Conservation (phyloP, 2,329 filamentous ascomycete genomes). For the Catunica adiposa region DNA sequence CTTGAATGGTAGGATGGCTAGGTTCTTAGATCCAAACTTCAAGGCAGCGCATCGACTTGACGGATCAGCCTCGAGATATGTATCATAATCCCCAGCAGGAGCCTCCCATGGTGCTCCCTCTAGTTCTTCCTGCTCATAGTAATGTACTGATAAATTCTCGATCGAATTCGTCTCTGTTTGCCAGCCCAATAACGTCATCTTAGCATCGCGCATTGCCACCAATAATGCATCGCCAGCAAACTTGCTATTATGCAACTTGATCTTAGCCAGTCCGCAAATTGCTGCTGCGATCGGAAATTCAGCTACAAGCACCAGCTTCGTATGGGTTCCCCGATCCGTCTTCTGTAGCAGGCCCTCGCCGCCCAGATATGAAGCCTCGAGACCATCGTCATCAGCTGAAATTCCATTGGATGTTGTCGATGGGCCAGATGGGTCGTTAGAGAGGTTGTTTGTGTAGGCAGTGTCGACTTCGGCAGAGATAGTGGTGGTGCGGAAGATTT, state of each 20-base stretch:
- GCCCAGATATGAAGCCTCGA: constrained; percentile 50
- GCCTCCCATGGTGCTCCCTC: constrained; percentile 68
- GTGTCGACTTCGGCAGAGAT: constrained; percentile 46
- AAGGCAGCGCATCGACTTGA: constrained; percentile 85
- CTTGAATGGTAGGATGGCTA: constrained; percentile 87
- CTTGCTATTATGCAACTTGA: constrained; percentile 55
- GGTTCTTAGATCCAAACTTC: constrained; percentile 74
- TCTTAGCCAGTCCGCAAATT: constrained; percentile 62
- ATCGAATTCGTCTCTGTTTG: constrained; percentile 64
- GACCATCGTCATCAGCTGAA: constrained; percentile 42
- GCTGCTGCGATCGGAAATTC: constrained; percentile 76
- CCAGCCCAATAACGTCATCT: constrained; percentile 88
- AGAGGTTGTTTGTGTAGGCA: constrained; percentile 23
- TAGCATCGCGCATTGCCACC: constrained; percentile 75
- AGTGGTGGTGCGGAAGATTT: constrained; percentile 65
- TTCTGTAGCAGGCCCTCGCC: constrained; percentile 44
- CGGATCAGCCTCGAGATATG: constrained; percentile 74
- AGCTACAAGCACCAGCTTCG: constrained; percentile 68
- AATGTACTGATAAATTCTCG: constrained; percentile 86
- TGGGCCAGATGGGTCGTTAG: constrained; percentile 14
- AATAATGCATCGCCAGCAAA: constrained; percentile 73
- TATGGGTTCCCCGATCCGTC: constrained; percentile 47
- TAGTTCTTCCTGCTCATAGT: constrained; percentile 89
- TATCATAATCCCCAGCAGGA: constrained; percentile 57
- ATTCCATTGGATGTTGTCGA: constrained; percentile 31